Conservation (phyloP, 1,284 basidiomycete species). For the Pseudozyma tsukubaensis region DNA sequence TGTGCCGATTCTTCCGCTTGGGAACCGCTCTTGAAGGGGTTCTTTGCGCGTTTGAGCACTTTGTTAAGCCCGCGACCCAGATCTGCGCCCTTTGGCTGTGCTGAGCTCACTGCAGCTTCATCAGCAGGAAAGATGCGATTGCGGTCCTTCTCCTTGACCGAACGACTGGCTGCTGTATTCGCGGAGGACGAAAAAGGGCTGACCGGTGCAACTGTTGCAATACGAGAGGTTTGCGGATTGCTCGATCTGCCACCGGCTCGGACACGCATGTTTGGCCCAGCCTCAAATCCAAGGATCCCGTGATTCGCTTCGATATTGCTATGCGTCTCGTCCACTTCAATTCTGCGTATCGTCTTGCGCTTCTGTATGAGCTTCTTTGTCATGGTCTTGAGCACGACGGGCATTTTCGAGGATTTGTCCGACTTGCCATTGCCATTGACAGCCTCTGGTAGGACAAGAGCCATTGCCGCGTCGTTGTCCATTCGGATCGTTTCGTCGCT, state of each 20-base stretch:
- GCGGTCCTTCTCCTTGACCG: conserved; percentile 1
- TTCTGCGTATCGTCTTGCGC: conserved; percentile 67
- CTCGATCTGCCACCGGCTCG: background rate
- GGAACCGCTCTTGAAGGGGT: conserved; percentile 15
- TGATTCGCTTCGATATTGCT: conserved; percentile 17
- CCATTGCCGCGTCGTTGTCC: background rate
- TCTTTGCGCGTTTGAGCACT: conserved; percentile 27
- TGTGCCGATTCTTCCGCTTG: conserved; percentile 1
- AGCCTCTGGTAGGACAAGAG: conserved; percentile 25
- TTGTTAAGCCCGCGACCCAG: conserved; percentile 30
- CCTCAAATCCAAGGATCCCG: background rate
- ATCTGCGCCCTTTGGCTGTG: conserved; percentile 10
- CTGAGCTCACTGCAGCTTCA: background rate
- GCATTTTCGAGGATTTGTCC: conserved; percentile 60
- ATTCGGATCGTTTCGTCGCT: background rate
- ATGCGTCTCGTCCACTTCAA: conserved; percentile 51
- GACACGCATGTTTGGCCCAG: background rate
- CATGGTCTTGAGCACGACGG: conserved; percentile 71
- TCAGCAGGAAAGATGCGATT: background rate
- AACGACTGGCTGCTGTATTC: conserved; percentile 6
- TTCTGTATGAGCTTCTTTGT: conserved; percentile 71
- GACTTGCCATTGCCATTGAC: conserved; percentile 24
- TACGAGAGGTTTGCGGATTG: conserved; percentile 10
- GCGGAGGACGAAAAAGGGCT: conserved; percentile 24
- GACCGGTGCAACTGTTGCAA: conserved; percentile 4